A percentile compares a stretch with the other conserved stretches of the same genome.
Evolutionary conservation across 2,329 filamentous ascomycete species (phyloP).

Genomic region (Ophiosphaerella herpotricha): DNA sequence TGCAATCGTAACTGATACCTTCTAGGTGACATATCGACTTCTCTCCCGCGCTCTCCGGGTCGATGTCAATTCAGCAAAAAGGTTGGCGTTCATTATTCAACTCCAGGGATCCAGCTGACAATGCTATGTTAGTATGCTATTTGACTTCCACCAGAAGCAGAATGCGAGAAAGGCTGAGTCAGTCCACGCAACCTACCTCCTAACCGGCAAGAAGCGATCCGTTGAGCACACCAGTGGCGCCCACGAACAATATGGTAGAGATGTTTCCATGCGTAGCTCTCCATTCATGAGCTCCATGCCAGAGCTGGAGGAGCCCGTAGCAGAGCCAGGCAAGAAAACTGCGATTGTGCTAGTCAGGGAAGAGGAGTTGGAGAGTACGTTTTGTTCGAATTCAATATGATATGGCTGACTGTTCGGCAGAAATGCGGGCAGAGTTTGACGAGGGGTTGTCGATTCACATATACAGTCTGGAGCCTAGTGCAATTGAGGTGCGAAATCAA

Average conservation of each 20-base stretch:
- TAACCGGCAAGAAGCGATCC: constrained; percentile 69
- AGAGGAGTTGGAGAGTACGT: constrained; percentile 70
- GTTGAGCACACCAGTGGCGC: constrained; percentile 43
- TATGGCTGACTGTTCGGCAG: constrained; percentile 50
- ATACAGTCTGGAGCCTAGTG: constrained; percentile 78
- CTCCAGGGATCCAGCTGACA: constrained; percentile 18
- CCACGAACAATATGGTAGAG: constrained; percentile 60
- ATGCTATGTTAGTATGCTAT: constrained; percentile 69
- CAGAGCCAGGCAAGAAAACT: constrained; percentile 59
- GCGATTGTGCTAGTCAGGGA: constrained; percentile 72
- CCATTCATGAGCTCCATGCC: constrained; percentile 70
- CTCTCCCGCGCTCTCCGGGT: constrained; percentile 82
- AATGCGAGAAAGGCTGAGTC: constrained; percentile 74
- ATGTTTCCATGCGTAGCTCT: constrained; percentile 69
- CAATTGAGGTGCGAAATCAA: constrained; percentile 61
- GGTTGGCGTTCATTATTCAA: constrained; percentile 59
- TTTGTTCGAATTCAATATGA: neutral
- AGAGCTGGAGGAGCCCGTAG: constrained; percentile 47
- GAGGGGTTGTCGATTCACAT: constrained; percentile 80
- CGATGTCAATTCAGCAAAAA: constrained; percentile 85
- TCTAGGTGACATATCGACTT: constrained; percentile 81
- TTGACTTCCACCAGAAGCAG: constrained; percentile 79
- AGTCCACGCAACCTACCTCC: constrained; percentile 89
- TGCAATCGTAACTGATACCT: constrained; percentile 12
- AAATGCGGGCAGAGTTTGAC: constrained; percentile 69